Evolutionary conservation across 140 eudicot genomes (phyloP), one percentile per base, ranked within the genome.

Genomic region (Ambrosia hybrid): DNA sequence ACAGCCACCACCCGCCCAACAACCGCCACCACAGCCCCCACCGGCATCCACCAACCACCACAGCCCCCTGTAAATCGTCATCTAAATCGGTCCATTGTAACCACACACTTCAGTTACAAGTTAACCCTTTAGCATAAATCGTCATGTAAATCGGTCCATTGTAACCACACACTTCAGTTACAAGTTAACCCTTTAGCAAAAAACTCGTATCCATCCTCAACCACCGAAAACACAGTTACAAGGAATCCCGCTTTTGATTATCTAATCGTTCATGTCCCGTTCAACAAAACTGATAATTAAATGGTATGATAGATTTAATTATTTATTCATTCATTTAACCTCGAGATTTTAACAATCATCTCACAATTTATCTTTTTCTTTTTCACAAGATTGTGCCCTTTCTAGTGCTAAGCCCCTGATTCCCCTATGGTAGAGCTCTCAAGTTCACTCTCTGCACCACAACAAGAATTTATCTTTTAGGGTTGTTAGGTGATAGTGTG

Each of bases 181-280:
- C 82, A 38, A 82, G 77, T 64, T 82, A 21, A 80, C 69, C 86
- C 51, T 63, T 82, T 8, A 17, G 86, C 86, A 68, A 82, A 82
- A 46, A 82, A 82, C 71, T 82, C 86, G n/a, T 82, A 82, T 41
- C 86, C 86, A 46, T 82, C 86, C 53, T 82, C 83, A 10, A 82
- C 86, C 16, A 82, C 86, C 86, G n/a, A n/a, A n/a, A n/a, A n/a
- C n/a, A n/a, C n/a, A n/a, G n/a, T n/a, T n/a, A n/a, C n/a, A n/a
- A n/a, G n/a, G n/a, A n/a, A 60, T 34, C 66, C 66, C 11, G 1
- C 15, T 58, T 3, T 21, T 3, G 9, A 58, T 58, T 3, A 10
- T 58, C 38, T 3, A 30, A 9, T 4, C 30, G 15, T 4, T 30
- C 11, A 10, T 15, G 13, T 0, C 67, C 26, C 26, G 26, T 62